These are phyloP conservation scores for Teratosphaeriaceae sp. DNA, from an alignment of 2,329 filamentous ascomycete genomes.

Conservation along the genomic window DNA sequence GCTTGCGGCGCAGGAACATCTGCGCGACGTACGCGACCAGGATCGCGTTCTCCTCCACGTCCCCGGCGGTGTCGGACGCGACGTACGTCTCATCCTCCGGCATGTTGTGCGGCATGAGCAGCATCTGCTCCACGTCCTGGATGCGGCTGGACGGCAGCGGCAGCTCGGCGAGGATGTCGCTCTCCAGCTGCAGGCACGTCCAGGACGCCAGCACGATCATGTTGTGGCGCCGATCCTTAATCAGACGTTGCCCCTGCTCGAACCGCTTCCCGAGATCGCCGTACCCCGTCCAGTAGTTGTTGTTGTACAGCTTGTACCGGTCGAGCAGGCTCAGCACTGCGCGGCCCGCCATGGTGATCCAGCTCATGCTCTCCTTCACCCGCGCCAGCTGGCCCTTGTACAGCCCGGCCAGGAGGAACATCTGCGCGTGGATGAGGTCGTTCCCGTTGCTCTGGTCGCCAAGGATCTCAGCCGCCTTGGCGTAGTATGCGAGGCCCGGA, in stretches of 20 bases:
- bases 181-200: conserved; percentile 91
- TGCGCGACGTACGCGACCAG: conserved; percentile 57
- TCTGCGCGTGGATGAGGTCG: conserved; percentile 77
- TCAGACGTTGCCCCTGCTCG: conserved; percentile 19
- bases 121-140: conserved; percentile 50
- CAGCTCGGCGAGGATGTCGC: conserved; percentile 87
- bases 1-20: conserved; percentile 51
- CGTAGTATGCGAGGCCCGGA: conserved; percentile 85
- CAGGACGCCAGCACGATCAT: conserved; percentile 65
- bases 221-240: conserved; percentile 31
- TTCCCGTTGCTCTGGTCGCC: conserved; percentile 73
- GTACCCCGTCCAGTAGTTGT: conserved; percentile 26
- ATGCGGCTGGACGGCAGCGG: conserved; percentile 54
- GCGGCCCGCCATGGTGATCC: conserved; percentile 56
- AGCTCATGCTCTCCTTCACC: conserved; percentile 76
- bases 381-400: conserved; percentile 85
- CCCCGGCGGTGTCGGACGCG: conserved; percentile 14
- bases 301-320: conserved; percentile 49
- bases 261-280: conserved; percentile 31
- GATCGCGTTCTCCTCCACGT: conserved; percentile 29
- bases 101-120: conserved; percentile 61
- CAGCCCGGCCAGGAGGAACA: conserved; percentile 73
- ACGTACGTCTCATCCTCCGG: conserved; percentile 23
- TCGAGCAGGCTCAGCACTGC: conserved; percentile 67
- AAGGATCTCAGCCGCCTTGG: conserved; percentile 77